Percentiles rank a stretch among this genome's conserved stretches.
These are phyloP conservation scores for Alternaria brassicae DNA, from an alignment of 2,329 filamentous ascomycete species.

Conservation along the genomic window DNA sequence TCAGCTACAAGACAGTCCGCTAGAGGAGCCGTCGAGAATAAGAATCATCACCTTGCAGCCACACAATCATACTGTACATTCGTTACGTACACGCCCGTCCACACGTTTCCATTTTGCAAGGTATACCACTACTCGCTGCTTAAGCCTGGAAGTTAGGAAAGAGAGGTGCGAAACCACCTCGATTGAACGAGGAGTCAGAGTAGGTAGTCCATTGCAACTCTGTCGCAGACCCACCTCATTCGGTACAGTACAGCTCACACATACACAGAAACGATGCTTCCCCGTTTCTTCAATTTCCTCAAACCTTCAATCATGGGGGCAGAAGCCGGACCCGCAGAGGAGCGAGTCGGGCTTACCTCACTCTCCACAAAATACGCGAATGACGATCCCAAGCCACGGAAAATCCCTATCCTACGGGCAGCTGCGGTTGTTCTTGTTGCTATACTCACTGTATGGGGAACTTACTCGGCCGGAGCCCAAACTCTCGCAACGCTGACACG, in stretches of 20 bases:
- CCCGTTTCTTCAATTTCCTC: background rate
- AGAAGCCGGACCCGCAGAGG: background rate
- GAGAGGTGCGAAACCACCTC: background rate
- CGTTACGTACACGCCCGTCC: background rate
- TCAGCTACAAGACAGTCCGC: background rate
- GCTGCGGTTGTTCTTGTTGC: background rate
- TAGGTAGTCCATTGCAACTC: background rate
- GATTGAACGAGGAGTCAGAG: background rate
- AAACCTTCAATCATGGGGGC: background rate
- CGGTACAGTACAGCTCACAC: background rate
- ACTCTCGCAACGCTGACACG: background rate
- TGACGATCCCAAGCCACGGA: background rate
- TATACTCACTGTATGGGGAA: background rate
- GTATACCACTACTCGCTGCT: background rate
- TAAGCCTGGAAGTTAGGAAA: background rate
- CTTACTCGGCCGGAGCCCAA: background rate
- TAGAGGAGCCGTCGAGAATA: too few relatives aligned
- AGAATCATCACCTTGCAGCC: background rate
- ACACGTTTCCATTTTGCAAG: background rate
- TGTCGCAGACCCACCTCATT: background rate
- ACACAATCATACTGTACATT: background rate
- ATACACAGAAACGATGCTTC: background rate
- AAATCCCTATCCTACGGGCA: background rate
- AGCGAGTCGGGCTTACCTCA: background rate
- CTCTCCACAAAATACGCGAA: background rate